Base-by-base conservation (phyloP, 495 filamentous ascomycete genomes). In the Penicillium chermesinum region DNA sequence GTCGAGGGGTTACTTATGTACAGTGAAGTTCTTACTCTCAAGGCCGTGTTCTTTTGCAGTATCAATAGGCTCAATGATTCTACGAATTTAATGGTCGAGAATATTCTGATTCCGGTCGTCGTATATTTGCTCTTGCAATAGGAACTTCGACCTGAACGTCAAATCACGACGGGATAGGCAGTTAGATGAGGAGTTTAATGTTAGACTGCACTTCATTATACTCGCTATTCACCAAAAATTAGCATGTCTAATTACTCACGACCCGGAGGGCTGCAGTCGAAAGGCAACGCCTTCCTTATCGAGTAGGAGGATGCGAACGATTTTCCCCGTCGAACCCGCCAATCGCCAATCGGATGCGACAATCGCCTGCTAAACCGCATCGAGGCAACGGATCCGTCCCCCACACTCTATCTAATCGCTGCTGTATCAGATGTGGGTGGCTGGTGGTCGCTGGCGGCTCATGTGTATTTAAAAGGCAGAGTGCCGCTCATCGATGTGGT, bases 291-390 rank as follows among this genome's bases (percentile, higher is more conserved):
- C 47, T 37, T 18, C 47, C 43, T 8, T n/a, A 54, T 59, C 40
- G 19, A 57, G 57, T 15, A 48, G 41, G 44, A 38, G 44, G 40
- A 61, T 50, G 48, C 57, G 57, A 55, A 37, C 25, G 4, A 30
- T 10, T 30, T 33, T 22, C 14, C 15, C 8, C 19, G 2, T 21
- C 38, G 12, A 36, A 19, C n/a, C 36, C 30, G 30, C 5, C 17
- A 21, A 40, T 45, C 13, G 21, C 27, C 27, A 38, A 54, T 48
- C 51, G 38, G 42, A 39, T 38, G 44, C 50, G 49, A 43, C 58
- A 49, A 62, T 62, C 55, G 16, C 14, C 27, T 53, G 48, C 65
- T 66, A 68, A 44, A 30, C 65, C 53, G 2, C 17, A 58, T 57
- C 34, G 14, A 55, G 63, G 0, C 30, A 53, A 44, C 18, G 17